phyloP scores from a whole-genome alignment of 768 basidiomycete species.

The Tylopilus balloui region DNA sequence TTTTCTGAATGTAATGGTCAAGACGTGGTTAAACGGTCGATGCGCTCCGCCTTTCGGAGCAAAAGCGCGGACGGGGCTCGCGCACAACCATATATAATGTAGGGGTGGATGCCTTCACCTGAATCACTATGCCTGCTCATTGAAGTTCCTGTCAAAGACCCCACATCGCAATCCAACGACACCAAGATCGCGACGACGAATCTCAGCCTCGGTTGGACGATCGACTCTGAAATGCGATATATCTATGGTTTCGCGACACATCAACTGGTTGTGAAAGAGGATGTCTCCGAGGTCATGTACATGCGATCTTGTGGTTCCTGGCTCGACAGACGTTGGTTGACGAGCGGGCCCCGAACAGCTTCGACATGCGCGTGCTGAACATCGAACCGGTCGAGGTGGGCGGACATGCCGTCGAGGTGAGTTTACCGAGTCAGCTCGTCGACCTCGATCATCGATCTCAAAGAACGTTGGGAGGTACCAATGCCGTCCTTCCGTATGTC shows the following conservation, averaged over 20 bases:
- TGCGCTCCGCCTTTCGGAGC: no score
- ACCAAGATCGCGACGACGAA: slow-evolving; percentile 43
- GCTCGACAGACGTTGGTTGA: not conserved
- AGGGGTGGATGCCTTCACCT: no score
- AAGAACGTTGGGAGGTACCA: slow-evolving; percentile 52
- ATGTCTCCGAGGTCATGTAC: slow-evolving; percentile 42
- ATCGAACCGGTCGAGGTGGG: slow-evolving; percentile 51
- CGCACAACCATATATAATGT: no score
- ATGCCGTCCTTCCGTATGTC: slow-evolving; percentile 54
- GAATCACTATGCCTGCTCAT: slow-evolving; percentile 10
- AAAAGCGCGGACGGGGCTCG: no score
- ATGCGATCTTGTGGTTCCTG: no score
- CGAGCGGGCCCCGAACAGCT: slow-evolving; percentile 21
- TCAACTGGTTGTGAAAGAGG: slow-evolving; percentile 36
- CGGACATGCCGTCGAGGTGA: slow-evolving; percentile 43
- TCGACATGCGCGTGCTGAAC: slow-evolving; percentile 52
- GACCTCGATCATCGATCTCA: not conserved
- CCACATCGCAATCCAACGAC: slow-evolving; percentile 57
- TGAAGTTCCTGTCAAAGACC: not conserved
- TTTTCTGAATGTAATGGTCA: no score
- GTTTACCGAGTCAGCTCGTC: slow-evolving; percentile 14
- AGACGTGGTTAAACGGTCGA: no score
- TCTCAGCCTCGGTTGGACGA: slow-evolving; percentile 50
- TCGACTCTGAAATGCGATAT: slow-evolving; percentile 47
- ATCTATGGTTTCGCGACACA: slow-evolving; percentile 49